Conservation (phyloP, 2,329 filamentous ascomycete species). For the Alternaria ethzedia region DNA sequence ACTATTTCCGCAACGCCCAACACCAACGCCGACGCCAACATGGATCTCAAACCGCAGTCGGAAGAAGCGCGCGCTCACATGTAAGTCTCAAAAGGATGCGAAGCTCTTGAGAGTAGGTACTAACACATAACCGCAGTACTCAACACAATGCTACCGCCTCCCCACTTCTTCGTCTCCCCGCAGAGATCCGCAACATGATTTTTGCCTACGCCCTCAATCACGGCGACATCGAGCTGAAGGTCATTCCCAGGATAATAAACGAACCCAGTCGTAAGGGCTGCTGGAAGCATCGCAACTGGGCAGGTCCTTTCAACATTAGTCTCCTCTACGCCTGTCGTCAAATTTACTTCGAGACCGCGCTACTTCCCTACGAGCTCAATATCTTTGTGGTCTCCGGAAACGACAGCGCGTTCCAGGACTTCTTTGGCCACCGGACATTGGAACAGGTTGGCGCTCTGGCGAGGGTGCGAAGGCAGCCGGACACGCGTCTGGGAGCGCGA, state of each 20-base stretch:
- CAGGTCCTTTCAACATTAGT: not conserved
- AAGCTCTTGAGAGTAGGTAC: not conserved
- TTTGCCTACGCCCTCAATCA: not conserved
- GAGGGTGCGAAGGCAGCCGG: too few relatives aligned
- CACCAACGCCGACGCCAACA: not conserved
- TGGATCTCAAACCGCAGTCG: not conserved
- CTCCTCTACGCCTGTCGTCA: not conserved
- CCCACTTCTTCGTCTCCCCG: not conserved
- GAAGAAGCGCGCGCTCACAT: not conserved
- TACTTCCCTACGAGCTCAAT: not conserved
- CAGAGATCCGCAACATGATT: not conserved
- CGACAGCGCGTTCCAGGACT: rapidly evolving
- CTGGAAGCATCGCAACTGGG: not conserved
- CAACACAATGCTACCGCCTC: not conserved
- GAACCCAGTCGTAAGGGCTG: too few relatives aligned
- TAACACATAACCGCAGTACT: not conserved
- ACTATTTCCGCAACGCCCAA: too few relatives aligned
- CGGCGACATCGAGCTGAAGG: not conserved
- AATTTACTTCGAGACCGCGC: not conserved
- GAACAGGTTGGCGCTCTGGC: not conserved
- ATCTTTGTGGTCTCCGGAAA: rapidly evolving
- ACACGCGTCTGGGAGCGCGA: too few relatives aligned
- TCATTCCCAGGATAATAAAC: not conserved
- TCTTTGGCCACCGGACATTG: rapidly evolving
- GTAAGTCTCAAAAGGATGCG: rapidly evolving